Base-by-base conservation (phyloP, 306 rosid genomes). In the Macrotyloma uniflorum region DNA sequence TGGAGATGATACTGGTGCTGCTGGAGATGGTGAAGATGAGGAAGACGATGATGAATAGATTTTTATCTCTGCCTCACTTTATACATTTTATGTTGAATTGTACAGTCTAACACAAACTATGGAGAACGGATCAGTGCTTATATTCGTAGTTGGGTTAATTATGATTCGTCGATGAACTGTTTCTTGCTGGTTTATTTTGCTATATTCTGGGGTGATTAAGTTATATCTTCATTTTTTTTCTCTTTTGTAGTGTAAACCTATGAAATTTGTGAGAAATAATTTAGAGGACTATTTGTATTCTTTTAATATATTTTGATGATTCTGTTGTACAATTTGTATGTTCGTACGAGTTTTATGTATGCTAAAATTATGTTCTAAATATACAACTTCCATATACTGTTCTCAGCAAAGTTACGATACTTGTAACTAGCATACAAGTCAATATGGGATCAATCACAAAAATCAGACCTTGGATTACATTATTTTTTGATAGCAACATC, bases 1-100 rank as follows among this genome's bases (percentile, higher is more conserved):
- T 32, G 98, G 97, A 30, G 98, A 95, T 70, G 99, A 93, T 5
- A 38, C 57, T 4, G 98, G 88, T 3, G 91, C 42, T 24, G 89
- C 78, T 33, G 91, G 54, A 14, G 94, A 79, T 40, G 92, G 47
- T 1, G 89, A 88, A 1, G 97, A 85, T 32, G 90, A 43, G 1
- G 91, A 89, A 10, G 94, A 91, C 45, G 95, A 88, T 1, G 79
- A 80, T 0, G 86, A 78, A 1, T 26, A 26, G 51, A 35, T 40
- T 38, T 46, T 58, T 19, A n/a, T 67, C 6, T 64, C 20, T 73
- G 70, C 61, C 70, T 53, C 72, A 32, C 22, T 49, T 42, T 33
- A 59, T 81, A 43, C 53, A 62, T 78, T 82, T 82, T 57, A 35
- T 70, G 79, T 67, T 79, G 70, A 79, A 82, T 55, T 85, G 88